These are phyloP conservation scores for Porcisia hertigi DNA, from an alignment of 208 protist genomes.

Conservation along the genomic window DNA sequence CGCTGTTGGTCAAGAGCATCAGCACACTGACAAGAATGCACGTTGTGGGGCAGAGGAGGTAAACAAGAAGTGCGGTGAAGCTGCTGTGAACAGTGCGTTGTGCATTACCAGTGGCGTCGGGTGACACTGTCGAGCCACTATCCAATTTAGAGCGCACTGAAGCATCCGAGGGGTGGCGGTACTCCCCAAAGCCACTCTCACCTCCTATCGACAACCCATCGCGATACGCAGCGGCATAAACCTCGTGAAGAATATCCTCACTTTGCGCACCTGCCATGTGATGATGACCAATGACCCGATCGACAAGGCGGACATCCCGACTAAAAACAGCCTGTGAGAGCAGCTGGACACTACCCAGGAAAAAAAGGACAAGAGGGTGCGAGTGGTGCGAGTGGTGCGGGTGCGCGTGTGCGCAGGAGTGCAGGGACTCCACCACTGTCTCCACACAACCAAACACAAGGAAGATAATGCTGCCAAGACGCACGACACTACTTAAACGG, in stretches of 20 bases:
- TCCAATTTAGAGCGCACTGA: no score
- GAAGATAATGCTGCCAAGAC: conserved; percentile 54
- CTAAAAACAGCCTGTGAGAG: conserved; percentile 40
- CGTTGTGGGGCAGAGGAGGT: conserved; percentile 19
- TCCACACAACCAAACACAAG: conserved; percentile 64
- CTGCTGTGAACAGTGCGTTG: conserved; percentile 17
- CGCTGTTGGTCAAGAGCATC: conserved; percentile 14
- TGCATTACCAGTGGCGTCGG: not conserved
- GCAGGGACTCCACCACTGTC: conserved; percentile 48
- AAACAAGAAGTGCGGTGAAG: not conserved
- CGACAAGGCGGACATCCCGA: conserved; percentile 45
- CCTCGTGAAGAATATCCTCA: conserved; percentile 31
- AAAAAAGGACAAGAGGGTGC: conserved; percentile 29
- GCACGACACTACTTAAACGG: conserved; percentile 51
- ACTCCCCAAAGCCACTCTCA: conserved; percentile 13
- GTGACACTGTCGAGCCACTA: not conserved
- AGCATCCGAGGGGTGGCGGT: not conserved
- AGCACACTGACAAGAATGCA: conserved; percentile 15
- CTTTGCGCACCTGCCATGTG: conserved; percentile 25
- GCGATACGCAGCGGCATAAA: conserved; percentile 4
- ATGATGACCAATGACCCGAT: conserved; percentile 52
- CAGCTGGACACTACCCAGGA: conserved; percentile 34
- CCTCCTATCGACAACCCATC: conserved; percentile 3
- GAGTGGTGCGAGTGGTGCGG: no score
- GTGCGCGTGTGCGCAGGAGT: conserved; percentile 42